Evolutionary conservation across 2,329 filamentous ascomycete species (phyloP).

Genomic region (Ceratocystis papillata): DNA sequence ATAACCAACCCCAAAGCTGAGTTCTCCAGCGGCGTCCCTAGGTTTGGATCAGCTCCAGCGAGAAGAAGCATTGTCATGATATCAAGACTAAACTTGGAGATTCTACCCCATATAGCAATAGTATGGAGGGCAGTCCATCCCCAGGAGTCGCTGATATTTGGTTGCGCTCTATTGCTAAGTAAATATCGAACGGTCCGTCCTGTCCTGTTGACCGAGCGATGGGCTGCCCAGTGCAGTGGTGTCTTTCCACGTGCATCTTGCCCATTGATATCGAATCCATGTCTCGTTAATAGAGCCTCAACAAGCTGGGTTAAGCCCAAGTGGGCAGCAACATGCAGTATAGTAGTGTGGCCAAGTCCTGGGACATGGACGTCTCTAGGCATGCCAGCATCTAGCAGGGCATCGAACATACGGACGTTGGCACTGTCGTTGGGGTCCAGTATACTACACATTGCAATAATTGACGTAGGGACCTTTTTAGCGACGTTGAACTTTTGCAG

Average conservation of each 20-base stretch:
- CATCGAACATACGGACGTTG: conserved; percentile 14
- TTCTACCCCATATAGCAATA: conserved; percentile 12
- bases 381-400: conserved; percentile 16
- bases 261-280: conserved; percentile 17
- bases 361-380: conserved; percentile 10
- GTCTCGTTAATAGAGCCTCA: conserved; percentile 14
- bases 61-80: conserved; percentile 13
- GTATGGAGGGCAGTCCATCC: conserved; percentile 16
- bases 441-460: conserved; percentile 14
- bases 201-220: conserved; percentile 15
- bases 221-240: conserved; percentile 18
- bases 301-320: conserved; percentile 17
- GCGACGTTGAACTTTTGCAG: conserved; percentile 6
- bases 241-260: conserved; percentile 14
- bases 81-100: conserved; percentile 8
- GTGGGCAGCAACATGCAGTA: conserved; percentile 17
- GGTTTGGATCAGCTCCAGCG: conserved; percentile 19
- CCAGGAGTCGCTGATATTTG: conserved; percentile 17
- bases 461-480: conserved; percentile 12
- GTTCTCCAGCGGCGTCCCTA: conserved; percentile 10
- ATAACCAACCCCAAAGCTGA: conserved; percentile 16
- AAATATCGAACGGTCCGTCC: conserved; percentile 16
- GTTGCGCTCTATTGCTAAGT: conserved; percentile 16
- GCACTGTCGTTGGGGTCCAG: background rate
- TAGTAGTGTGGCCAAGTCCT: conserved; percentile 4